phyloP scores from a whole-genome alignment of 805 yeast species.

The Candida taoyuanica region DNA sequence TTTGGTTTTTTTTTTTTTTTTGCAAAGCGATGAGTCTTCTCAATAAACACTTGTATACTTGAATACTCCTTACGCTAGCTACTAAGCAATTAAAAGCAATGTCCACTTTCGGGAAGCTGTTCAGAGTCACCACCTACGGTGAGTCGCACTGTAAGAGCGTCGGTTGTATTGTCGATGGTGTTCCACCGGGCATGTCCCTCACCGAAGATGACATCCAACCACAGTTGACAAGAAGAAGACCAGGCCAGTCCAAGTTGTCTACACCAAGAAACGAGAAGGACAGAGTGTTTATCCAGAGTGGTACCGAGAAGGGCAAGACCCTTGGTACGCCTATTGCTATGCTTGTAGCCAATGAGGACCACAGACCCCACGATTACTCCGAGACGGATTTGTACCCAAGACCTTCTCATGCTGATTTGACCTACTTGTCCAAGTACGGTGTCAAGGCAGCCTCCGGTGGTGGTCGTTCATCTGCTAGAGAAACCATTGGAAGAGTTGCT shows the following conservation, averaged over 20 bases:
- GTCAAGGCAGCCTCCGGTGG: constrained; percentile 94
- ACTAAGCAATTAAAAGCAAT: constrained; percentile 29
- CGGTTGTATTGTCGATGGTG: constrained; percentile 98
- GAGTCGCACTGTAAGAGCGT: constrained; percentile 97
- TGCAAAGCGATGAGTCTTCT: constrained; percentile 7
- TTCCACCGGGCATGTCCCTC: constrained; percentile 89
- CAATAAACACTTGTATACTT: too few species aligned
- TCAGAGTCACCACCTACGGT: constrained; percentile 90
- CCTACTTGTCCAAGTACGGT: constrained; percentile 87
- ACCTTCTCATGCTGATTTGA: constrained; percentile 97
- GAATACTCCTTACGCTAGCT: not conserved
- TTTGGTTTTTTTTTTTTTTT: constrained; percentile 1
- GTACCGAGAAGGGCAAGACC: constrained; percentile 86
- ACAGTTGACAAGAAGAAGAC: constrained; percentile 93
- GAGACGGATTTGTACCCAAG: constrained; percentile 95
- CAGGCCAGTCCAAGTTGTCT: constrained; percentile 88
- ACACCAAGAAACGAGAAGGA: constrained; percentile 98
- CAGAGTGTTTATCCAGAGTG: constrained; percentile 86
- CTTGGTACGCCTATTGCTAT: constrained; percentile 95
- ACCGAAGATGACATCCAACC: constrained; percentile 90
- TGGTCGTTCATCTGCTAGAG: constrained; percentile 95
- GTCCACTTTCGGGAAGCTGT: constrained; percentile 67
- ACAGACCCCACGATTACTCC: constrained; percentile 91
- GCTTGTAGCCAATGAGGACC: constrained; percentile 92
- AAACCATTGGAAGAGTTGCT: constrained; percentile 97